Conservation (phyloP, 1,139 yeast species). For the Saccharomyces hybrid region DNA sequence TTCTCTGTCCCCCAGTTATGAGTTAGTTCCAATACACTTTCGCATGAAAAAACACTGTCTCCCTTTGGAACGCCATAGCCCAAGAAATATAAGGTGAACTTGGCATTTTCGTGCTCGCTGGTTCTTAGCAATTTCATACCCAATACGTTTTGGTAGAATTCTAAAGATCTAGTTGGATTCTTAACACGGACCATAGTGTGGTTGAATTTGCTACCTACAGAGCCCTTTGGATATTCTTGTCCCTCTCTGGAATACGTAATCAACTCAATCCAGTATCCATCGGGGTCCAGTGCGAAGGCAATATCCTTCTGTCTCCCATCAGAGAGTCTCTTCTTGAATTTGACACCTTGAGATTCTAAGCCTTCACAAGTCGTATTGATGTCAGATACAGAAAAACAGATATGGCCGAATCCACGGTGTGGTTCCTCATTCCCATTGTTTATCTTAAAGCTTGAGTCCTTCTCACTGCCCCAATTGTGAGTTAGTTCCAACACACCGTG, state of each 20-base stretch:
- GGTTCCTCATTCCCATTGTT: constrained; percentile 82
- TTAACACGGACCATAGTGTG: constrained; percentile 91
- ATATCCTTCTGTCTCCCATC: constrained; percentile 92
- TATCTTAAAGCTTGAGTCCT: constrained; percentile 47
- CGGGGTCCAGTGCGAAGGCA: constrained; percentile 92
- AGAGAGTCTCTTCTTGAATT: constrained; percentile 68
- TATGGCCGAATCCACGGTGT: constrained; percentile 88
- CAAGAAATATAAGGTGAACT: constrained; percentile 78
- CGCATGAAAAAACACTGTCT: constrained; percentile 35
- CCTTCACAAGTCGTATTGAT: constrained; percentile 52
- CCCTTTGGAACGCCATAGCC: constrained; percentile 46
- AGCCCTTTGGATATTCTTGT: constrained; percentile 36
- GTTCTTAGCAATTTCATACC: constrained; percentile 70
- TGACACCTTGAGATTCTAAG: constrained; percentile 51
- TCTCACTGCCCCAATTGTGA: constrained; percentile 70
- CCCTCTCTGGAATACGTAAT: constrained; percentile 45
- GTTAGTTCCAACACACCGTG: constrained; percentile 80
- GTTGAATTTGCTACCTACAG: constrained; percentile 54
- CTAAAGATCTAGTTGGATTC: constrained; percentile 68
- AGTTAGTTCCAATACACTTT: constrained; percentile 78
- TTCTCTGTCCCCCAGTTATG: constrained; percentile 93
- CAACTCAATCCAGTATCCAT: constrained; percentile 94
- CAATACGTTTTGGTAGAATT: constrained; percentile 65
- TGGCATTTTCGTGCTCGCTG: constrained; percentile 53
- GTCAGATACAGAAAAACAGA: constrained; percentile 80